These are phyloP conservation scores for Monilinia polystroma DNA, from an alignment of 2,329 filamentous ascomycete species.

Conservation along the genomic window DNA sequence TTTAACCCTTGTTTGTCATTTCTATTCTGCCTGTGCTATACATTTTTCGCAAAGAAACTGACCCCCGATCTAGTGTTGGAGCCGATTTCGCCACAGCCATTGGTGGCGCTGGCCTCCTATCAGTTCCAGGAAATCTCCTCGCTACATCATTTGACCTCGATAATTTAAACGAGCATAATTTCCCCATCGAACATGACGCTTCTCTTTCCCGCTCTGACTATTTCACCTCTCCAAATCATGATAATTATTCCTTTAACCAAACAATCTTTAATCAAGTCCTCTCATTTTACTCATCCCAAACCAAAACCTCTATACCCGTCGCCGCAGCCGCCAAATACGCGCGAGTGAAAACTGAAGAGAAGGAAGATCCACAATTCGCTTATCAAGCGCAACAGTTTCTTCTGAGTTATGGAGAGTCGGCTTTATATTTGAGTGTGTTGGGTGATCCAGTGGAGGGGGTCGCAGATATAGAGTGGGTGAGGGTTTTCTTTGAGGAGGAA, in stretches of 20 bases:
- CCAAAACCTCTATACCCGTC: background rate
- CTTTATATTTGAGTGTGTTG: background rate
- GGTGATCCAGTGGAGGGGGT: background rate
- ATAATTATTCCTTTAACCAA: constrained; percentile 4
- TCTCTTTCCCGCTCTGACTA: constrained; percentile 41
- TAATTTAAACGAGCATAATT: constrained; percentile 37
- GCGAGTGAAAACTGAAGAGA: background rate
- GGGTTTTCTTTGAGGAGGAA: constrained; percentile 13
- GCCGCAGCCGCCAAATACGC: background rate
- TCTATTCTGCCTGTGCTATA: background rate
- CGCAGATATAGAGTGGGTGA: constrained; percentile 5
- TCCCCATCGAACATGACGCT: constrained; percentile 43
- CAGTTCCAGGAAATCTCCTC: constrained; percentile 28
- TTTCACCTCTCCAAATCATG: constrained; percentile 28
- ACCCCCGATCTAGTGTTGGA: constrained; percentile 40
- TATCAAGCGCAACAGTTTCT: background rate
- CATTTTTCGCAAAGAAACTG: background rate
- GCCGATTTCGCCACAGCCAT: constrained; percentile 37
- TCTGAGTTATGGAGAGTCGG: background rate
- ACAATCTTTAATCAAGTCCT: constrained; percentile 8
- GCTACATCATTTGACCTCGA: constrained; percentile 32
- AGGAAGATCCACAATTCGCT: background rate
- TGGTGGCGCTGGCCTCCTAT: constrained; percentile 32
- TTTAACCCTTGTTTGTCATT: no score
- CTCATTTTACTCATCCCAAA: background rate